Evolutionary conservation across 2,329 filamentous ascomycete genomes (phyloP), one percentile per base, ranked within the genome.

Genomic region (Clonostachys sp.): DNA sequence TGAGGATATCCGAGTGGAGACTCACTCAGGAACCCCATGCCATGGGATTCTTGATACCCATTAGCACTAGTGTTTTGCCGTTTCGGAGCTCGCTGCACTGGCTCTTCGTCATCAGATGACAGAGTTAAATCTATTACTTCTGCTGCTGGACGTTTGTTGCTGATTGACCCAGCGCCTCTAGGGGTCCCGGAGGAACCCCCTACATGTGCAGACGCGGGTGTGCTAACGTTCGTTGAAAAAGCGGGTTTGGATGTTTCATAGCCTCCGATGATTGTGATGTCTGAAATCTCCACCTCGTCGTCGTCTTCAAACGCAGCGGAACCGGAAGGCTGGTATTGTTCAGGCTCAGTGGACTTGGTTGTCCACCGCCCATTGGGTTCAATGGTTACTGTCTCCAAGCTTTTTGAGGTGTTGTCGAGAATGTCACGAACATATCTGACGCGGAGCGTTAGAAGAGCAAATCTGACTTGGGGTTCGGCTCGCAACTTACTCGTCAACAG

Each of bases 341-440:
- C 18, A 24, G 9, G 12, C 33, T 65, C 61, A 6, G 69, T 66
- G 5, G 59, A 55, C 41, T 72, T 70, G 8, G 64, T 60, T 44
- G 66, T 65, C 94, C 94, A 99, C 55, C 77, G 74, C 4, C 92
- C 94, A 54, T 91, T 79, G 2, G 92, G 90, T 57, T 97, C 89
- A 40, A 99, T 89, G 1, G 86, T 91, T 24, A 97, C 91, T 56
- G 95, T 88, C 48, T 96, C 91, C 1, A 86, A 74, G 17, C 80
- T 83, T 39, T 74, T 75, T 0, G 84, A 69, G 0, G 92, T 96
- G 34, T 80, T 83, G 48, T 80, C 74, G 24, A 99, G 71, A 47
- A 99, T 96, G 53, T 96, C 87, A 59, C 86, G 83, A 14, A 96
- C 91, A 62, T 95, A 96, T 59, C 86, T 89, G 42, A 12, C 0